Evolutionary conservation across 768 basidiomycete genomes (phyloP), one percentile per base, ranked within the genome.

Genomic region (Agrocybe pediades): DNA sequence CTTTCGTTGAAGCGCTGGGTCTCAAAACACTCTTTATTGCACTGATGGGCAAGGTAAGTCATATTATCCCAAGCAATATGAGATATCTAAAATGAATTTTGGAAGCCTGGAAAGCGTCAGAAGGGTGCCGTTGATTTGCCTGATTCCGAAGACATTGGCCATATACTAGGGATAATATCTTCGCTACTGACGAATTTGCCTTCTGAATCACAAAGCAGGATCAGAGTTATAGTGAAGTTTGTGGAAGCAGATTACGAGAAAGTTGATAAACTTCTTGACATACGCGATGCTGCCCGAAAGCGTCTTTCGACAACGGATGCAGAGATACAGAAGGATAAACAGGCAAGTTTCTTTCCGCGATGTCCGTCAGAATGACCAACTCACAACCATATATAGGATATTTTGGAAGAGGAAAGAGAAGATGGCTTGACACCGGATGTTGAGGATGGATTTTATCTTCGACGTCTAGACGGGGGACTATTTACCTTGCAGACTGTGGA

Each of bases 181-280:
- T 97, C 96, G 0, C 77, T 98, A 21, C 84, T 94, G 60, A 88
- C 89, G 7, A 94, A 91, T 60, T 83, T 98, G 8, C 79, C 87
- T 4, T 94, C 94, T 1, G 94, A 95, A 51, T 90, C 94, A 6
- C 79, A 85, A 0, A 76, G 82, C 24, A 85, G 92, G 16, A 84
- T 90, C 49, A 86, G 97, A 11, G 73, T 98, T 16, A 74, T 99
- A 15, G 78, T 92, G 6, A 99, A 99, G 71, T 99, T 98, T 61
- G 93, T 97, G 13, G 96, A 98, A 69, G 79, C 73, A 23, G 84
- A 88, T 48, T 99, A 97, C 64, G 94, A 95, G 66, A 98, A 99
- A 68, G 85, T 92, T 7, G 97, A 98, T 68, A 92, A 95, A 62
- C 74, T 99, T 25, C 72, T 97, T 21, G 96, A 98, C 63, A 82